Evolutionary conservation across 2,329 filamentous ascomycete species (phyloP).

Genomic region (Leptodontidium sp.): DNA sequence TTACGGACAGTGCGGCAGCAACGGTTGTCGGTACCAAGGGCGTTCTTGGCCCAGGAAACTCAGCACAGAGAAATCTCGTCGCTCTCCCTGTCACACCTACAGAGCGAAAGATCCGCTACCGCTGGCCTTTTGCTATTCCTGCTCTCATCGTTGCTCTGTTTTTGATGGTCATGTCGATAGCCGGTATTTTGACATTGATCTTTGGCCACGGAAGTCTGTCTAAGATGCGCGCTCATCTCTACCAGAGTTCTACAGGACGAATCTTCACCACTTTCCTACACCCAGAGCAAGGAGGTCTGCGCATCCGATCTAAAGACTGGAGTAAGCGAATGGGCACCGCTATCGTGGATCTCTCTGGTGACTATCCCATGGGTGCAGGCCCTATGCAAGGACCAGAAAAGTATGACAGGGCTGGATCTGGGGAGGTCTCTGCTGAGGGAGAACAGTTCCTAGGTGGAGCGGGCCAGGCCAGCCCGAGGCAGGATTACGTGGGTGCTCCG

Average conservation of each 20-base stretch:
- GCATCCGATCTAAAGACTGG: slow-evolving; percentile 27
- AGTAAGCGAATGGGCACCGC: slow-evolving; percentile 22
- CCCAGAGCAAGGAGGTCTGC: slow-evolving; percentile 20
- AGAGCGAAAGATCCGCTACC: slow-evolving; percentile 46
- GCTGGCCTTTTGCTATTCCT: slow-evolving; percentile 32
- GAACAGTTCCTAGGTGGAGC: not conserved
- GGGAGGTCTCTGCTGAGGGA: not conserved
- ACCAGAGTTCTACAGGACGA: slow-evolving; percentile 28
- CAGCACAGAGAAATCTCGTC: slow-evolving; percentile 22
- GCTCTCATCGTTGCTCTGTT: slow-evolving; percentile 24
- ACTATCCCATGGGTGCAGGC: slow-evolving; percentile 15
- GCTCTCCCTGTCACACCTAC: slow-evolving; percentile 43
- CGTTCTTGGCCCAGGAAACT: slow-evolving; percentile 32
- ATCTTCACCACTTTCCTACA: slow-evolving; percentile 34
- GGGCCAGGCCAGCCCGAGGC: not conserved
- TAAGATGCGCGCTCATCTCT: slow-evolving; percentile 27
- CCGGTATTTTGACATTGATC: slow-evolving; percentile 24
- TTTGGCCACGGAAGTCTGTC: slow-evolving; percentile 21
- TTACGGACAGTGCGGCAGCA: slow-evolving; percentile 55
- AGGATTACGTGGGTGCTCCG: not conserved
- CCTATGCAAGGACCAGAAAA: slow-evolving; percentile 4
- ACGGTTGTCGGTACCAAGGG: slow-evolving; percentile 52
- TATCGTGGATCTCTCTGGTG: slow-evolving; percentile 28
- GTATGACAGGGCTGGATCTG: not conserved
- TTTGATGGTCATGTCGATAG: slow-evolving; percentile 31